Evolutionary conservation across 805 yeast genomes (phyloP), one percentile per base, ranked within the genome.

Genomic region (Groenewaldozyma salmanticensis): DNA sequence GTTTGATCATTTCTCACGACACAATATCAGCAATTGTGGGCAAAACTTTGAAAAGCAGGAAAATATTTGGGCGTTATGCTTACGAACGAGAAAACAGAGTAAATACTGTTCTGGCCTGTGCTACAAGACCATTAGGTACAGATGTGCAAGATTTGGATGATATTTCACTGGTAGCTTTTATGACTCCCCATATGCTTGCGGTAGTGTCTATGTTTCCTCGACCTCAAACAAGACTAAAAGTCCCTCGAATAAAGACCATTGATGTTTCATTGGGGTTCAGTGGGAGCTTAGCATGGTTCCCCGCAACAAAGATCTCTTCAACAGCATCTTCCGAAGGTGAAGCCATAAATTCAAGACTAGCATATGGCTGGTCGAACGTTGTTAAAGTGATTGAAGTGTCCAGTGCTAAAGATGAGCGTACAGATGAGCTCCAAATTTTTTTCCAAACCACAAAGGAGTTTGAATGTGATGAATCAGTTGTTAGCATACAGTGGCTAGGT

Each of bases 281-380:
- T 21, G 82, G 79, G 0, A 65, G 73, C 44, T 52, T 78, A 5
- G 59, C 71, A 13, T 81, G 90, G 92, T 78, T 66, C 49, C 92
- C 92, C 0, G 71, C 70, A 7, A 58, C 64, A 2, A 51, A 52
- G 6, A 44, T n/a, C n/a, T n/a, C n/a, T n/a, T n/a, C n/a, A n/a
- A 24, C 29, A 7, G 11, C 7, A 9, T 13, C 35, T 4, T 21
- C 37, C 9, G 27, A 33, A 7, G 32, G 24, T 0, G 38, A 38
- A 15, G 24, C 36, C 4, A 38, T 36, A 13, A 21, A 27, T 9
- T 42, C 54, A 3, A 60, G 68, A 44, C 56, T 84, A 33, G 88
- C 82, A 0, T 82, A 78, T 48, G 67, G 82, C 31, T 81, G 86
- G 81, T 66, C 74, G n/a, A 75, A 77, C 44, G 64, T 67, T 5